phyloP scores from a whole-genome alignment of 441 rosid species.

The Kokia cookei region DNA sequence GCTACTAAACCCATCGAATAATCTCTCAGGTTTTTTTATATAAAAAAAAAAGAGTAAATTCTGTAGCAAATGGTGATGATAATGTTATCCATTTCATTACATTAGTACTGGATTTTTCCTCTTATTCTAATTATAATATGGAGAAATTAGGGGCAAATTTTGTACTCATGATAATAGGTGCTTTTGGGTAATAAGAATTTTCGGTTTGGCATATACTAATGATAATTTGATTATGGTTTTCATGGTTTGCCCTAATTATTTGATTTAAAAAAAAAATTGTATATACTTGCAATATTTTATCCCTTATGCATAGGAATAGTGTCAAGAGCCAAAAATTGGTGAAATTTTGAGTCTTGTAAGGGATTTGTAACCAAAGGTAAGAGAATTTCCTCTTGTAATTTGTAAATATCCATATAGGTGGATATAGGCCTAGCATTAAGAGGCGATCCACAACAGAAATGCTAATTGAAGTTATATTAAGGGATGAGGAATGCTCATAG shows the following conservation, averaged over 20 bases:
- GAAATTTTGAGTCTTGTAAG: not conserved
- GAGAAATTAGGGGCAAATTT: not conserved
- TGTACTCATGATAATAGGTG: not conserved
- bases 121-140: not conserved
- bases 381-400: not conserved
- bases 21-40: slow-evolving; percentile 10
- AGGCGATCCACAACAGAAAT: not conserved
- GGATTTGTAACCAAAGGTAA: not conserved
- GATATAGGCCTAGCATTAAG: not conserved
- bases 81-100: not conserved
- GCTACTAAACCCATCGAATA: slow-evolving; percentile 30
- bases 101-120: not conserved
- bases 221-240: not conserved
- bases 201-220: not conserved
- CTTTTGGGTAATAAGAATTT: not conserved
- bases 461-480: not conserved
- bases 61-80: not conserved
- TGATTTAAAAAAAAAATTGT: not conserved
- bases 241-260: not conserved
- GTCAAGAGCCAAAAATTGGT: not conserved
- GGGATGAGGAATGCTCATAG: not conserved
- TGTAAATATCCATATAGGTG: not conserved
- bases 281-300: not conserved
- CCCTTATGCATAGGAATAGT: not conserved
- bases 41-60: not conserved